A percentile compares a stretch with the other conserved stretches of the same genome.
Evolutionary conservation across 495 filamentous ascomycete species (phyloP).

Genomic region (Emericellopsis terricola): DNA sequence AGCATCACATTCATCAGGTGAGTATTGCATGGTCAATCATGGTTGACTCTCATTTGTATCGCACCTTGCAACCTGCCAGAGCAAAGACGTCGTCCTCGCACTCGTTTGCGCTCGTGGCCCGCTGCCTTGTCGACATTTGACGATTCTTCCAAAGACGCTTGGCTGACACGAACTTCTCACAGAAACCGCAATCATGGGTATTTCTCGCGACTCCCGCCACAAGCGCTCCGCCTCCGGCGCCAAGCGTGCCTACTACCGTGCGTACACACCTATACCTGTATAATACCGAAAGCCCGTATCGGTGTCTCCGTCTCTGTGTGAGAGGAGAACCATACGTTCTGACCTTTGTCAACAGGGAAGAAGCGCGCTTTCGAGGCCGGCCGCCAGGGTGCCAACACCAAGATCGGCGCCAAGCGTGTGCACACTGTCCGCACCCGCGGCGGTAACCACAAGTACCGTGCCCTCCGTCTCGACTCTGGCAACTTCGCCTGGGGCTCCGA

Average conservation of each 20-base stretch:
- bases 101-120: no score
- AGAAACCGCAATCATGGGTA: constrained; percentile 67
- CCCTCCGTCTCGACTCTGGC: constrained; percentile 93
- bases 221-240: constrained; percentile 96
- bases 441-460: constrained; percentile 99
- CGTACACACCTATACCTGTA: constrained; percentile 10
- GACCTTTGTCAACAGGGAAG: constrained; percentile 45
- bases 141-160: no score
- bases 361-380: constrained; percentile 98
- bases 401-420: constrained; percentile 96
- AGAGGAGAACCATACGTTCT: constrained; percentile 35
- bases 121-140: no score
- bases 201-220: constrained; percentile 97
- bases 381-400: constrained; percentile 96
- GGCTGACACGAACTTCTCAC: no score
- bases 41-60: no score
- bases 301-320: constrained; percentile 7
- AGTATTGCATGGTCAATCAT: no score
- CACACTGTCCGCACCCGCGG: constrained; percentile 97
- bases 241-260: constrained; percentile 84
- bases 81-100: no score
- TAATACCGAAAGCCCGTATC: constrained; percentile 39
- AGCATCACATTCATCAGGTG: constrained; percentile 5
- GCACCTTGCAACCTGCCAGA: no score
- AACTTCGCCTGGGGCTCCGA: constrained; percentile 99